Evolutionary conservation across 129 eudicot genomes (phyloP).

Genomic region (Calendula officinalis): DNA sequence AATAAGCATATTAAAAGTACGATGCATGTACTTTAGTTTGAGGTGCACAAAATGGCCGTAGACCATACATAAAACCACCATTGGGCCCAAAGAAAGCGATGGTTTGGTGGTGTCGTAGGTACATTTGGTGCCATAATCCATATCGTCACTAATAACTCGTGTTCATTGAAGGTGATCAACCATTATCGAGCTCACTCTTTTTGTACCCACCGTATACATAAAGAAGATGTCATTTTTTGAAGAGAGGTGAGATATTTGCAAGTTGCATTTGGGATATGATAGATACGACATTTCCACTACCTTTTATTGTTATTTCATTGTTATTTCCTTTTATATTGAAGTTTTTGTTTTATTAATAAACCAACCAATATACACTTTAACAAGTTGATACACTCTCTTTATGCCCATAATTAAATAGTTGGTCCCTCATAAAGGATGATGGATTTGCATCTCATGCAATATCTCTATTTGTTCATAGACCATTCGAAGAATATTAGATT

Average conservation of each 20-base stretch:
- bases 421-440: too few relatives aligned
- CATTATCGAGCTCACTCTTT: conserved; percentile 16
- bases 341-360: not conserved
- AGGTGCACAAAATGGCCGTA: conserved; percentile 2
- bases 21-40: conserved; percentile 7
- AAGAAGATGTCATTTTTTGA: conserved; percentile 10
- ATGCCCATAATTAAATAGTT: too few relatives aligned
- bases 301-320: not conserved
- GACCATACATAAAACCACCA: conserved; percentile 11
- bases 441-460: too few relatives aligned
- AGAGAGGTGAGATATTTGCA: conserved; percentile 27
- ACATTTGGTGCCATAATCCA: conserved; percentile 16
- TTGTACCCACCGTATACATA: conserved; percentile 11
- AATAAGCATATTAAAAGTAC: conserved; percentile 7
- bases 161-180: conserved; percentile 26
- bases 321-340: not conserved
- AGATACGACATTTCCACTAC: conserved; percentile 21
- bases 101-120: not conserved
- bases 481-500: too few relatives aligned
- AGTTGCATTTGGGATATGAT: conserved; percentile 36
- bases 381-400: too few relatives aligned
- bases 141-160: conserved; percentile 8
- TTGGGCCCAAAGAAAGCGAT: conserved; percentile 12
- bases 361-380: too few relatives aligned
- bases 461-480: too few relatives aligned